Conservation (phyloP, 2,329 filamentous ascomycete species). For the Aschersonia sp. region DNA sequence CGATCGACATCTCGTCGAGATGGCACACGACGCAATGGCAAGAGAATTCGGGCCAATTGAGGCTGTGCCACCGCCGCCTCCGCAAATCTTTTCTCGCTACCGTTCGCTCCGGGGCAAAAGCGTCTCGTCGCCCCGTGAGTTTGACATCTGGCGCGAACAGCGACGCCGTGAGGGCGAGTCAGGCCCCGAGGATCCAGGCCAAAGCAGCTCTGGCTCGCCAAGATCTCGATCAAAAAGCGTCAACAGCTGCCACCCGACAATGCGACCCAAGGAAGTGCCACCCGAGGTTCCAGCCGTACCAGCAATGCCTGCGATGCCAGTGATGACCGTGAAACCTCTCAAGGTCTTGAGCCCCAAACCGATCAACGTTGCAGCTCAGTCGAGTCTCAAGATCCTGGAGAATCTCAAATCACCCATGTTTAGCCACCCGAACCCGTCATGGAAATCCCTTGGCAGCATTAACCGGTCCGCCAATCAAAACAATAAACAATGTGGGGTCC, state of each 20-base stretch:
- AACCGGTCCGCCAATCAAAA: not conserved
- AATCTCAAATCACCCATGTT: conserved; percentile 2
- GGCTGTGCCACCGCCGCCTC: conserved; percentile 8
- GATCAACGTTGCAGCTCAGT: conserved; percentile 4
- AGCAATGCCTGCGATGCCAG: not conserved
- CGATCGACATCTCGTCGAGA: not conserved
- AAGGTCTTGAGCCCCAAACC: conserved; percentile 4
- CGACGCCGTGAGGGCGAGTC: conserved; percentile 1
- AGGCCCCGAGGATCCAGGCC: not conserved
- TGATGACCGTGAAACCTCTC: not conserved
- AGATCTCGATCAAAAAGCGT: conserved; percentile 8
- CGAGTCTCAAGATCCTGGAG: conserved; percentile 3
- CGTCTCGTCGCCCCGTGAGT: conserved; percentile 14
- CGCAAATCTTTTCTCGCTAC: conserved; percentile 14
- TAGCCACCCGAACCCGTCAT: not conserved
- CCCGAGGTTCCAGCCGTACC: not conserved
- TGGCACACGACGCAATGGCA: conserved; percentile 3
- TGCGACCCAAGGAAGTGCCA: not conserved
- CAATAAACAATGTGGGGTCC: not conserved
- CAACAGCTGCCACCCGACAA: conserved; percentile 2
- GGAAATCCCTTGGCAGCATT: conserved; percentile 3
- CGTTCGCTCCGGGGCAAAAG: conserved; percentile 20
- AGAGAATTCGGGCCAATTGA: conserved; percentile 2
- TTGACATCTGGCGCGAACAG: conserved; percentile 14
- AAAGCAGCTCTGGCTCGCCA: conserved; percentile 1